phyloP scores from a whole-genome alignment of 768 basidiomycete genomes.

The Guyanaporus albipodus region DNA sequence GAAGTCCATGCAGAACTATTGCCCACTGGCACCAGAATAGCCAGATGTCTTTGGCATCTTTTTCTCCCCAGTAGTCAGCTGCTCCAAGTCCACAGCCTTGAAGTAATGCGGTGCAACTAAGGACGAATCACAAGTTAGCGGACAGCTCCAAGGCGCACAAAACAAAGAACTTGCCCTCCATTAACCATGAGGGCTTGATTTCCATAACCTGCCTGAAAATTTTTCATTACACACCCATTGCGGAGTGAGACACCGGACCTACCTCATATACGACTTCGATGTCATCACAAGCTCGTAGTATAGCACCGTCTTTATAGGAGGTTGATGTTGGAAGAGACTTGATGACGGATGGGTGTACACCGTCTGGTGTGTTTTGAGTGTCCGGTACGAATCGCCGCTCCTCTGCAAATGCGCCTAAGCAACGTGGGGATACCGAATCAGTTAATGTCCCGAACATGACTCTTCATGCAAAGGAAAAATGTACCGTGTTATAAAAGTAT shows the following conservation, averaged over 20 bases:
- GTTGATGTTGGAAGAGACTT: conserved; percentile 91
- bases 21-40: conserved; percentile 24
- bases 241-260: conserved; percentile 12
- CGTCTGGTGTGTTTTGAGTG: conserved; percentile 92
- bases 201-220: conserved; percentile 86
- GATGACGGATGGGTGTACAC: conserved; percentile 97
- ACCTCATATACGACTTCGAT: conserved; percentile 93
- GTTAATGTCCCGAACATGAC: background rate
- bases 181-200: conserved; percentile 90
- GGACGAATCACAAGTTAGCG: conserved; percentile 1
- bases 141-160: background rate
- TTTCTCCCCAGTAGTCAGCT: conserved; percentile 75
- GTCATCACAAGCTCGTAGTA: conserved; percentile 99
- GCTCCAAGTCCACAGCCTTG: conserved; percentile 79
- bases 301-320: conserved; percentile 82
- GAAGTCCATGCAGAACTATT: too few relatives aligned
- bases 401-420: conserved; percentile 84
- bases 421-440: background rate
- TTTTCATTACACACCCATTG: background rate
- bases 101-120: conserved; percentile 96
- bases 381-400: conserved; percentile 95
- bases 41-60: conserved; percentile 87
- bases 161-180: conserved; percentile 62
- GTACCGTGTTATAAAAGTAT: conserved; percentile 92
- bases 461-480: conserved; percentile 21